Evolutionary conservation across 352 stramenopile species (phyloP).

Genomic region (Aphanomyces invadans): DNA sequence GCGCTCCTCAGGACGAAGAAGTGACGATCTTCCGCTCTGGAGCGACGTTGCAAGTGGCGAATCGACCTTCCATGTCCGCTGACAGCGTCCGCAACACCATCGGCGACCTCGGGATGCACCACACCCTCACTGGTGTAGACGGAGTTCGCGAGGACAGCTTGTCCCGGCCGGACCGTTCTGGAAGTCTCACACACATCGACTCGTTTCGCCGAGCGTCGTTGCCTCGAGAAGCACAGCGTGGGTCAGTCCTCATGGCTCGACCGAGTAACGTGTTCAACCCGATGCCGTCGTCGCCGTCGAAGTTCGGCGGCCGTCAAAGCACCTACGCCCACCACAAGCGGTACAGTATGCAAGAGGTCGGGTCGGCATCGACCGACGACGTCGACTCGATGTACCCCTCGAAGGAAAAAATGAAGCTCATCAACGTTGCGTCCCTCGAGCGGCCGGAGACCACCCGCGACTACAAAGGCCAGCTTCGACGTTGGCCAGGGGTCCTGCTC

Average conservation of each 20-base stretch:
- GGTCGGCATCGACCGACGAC: neutral
- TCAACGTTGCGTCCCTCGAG: conserved; percentile 4
- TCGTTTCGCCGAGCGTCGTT: neutral
- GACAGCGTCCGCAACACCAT: neutral
- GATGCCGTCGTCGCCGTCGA: conserved; percentile 3
- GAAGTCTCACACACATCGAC: neutral
- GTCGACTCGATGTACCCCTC: neutral
- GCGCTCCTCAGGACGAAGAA: neutral
- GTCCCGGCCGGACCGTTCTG: neutral
- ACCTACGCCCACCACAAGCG: neutral
- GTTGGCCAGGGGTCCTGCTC: conserved; percentile 33
- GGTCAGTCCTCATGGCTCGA: neutral
- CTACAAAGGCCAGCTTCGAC: conserved; percentile 20
- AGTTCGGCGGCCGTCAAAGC: neutral
- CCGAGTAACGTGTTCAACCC: neutral
- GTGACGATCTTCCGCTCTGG: neutral
- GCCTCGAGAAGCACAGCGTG: neutral
- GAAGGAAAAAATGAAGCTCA: conserved; percentile 14
- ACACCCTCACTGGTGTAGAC: neutral
- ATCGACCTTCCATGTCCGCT: neutral
- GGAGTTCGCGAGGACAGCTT: neutral
- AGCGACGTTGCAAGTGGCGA: neutral
- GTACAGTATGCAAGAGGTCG: neutral
- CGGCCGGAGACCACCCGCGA: neutral
- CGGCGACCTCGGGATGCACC: neutral